Conservation (phyloP, 2,329 filamentous ascomycete genomes). For the Aspergillus sp. region DNA sequence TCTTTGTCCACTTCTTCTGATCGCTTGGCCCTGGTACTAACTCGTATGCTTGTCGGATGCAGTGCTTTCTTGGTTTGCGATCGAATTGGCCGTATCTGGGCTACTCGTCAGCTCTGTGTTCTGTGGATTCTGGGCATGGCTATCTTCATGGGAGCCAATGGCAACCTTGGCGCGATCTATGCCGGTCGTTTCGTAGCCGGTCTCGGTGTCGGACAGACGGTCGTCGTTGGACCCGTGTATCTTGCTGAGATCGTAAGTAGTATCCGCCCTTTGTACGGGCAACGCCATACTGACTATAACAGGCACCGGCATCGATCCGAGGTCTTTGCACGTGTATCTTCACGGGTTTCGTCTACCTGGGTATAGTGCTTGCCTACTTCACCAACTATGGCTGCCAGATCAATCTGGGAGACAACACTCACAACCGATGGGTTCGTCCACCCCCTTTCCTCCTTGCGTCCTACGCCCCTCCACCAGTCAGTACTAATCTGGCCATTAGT, state of each 20-base stretch:
- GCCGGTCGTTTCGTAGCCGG: slow-evolving; percentile 47
- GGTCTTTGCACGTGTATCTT: slow-evolving; percentile 73
- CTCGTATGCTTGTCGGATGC: not conserved
- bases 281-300: not conserved
- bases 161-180: slow-evolving; percentile 41
- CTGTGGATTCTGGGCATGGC: slow-evolving; percentile 44
- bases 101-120: slow-evolving; percentile 41
- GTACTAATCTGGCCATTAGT: slow-evolving; percentile 17
- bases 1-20: not conserved
- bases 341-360: slow-evolving; percentile 70
- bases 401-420: slow-evolving; percentile 48
- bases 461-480: too few species aligned
- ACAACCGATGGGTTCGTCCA: slow-evolving; percentile 50
- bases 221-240: slow-evolving; percentile 61
- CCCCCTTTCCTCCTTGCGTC: not conserved
- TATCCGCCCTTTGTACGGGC: not conserved
- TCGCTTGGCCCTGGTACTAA: not conserved
- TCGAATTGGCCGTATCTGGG: slow-evolving; percentile 45
- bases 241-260: slow-evolving; percentile 63
- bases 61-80: slow-evolving; percentile 53
- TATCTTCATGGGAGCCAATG: slow-evolving; percentile 45
- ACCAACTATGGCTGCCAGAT: slow-evolving; percentile 64
- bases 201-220: slow-evolving; percentile 44
- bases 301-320: slow-evolving; percentile 63
- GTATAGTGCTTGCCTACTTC: slow-evolving; percentile 78